A percentile compares a stretch with the other conserved stretches of the same genome.
Conservation (phyloP, 176 grass and related monocot genomes). For the Oryza coarctata region DNA sequence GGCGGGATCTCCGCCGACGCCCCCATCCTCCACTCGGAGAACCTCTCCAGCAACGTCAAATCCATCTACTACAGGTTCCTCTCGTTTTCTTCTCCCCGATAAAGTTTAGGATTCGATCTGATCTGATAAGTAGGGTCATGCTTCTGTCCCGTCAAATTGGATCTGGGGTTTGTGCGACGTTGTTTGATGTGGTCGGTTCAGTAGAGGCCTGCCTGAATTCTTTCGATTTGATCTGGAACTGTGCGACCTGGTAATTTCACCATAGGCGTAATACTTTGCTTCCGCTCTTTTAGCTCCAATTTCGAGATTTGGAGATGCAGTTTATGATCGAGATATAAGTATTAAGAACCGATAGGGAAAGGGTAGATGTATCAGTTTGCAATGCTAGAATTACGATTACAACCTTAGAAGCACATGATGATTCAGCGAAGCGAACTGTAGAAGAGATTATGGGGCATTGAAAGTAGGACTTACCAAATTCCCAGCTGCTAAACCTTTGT, state of each 20-base stretch:
- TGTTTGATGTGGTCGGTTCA: neutral
- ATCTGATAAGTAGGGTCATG: neutral
- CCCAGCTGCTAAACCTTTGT: neutral
- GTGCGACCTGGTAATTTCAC: neutral
- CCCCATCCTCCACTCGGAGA: slow-evolving; percentile 61
- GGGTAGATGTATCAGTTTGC: neutral
- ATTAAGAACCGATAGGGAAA: neutral
- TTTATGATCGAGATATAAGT: neutral
- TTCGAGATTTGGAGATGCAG: neutral
- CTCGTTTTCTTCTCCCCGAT: neutral
- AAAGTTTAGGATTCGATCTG: neutral
- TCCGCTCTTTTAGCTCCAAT: neutral
- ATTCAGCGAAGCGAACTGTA: neutral
- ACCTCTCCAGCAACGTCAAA: slow-evolving; percentile 61
- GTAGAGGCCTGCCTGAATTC: neutral
- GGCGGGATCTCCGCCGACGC: slow-evolving; percentile 33
- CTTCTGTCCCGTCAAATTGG: neutral
- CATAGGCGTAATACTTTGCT: neutral
- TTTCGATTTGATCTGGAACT: neutral
- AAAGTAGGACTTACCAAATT: neutral
- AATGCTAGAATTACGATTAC: neutral
- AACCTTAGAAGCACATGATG: neutral
- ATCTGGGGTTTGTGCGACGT: neutral
- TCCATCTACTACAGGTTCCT: slow-evolving; percentile 78
- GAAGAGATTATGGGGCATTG: neutral